Conservation (phyloP, 768 basidiomycete species). For the Crassisporium funariophilum region DNA sequence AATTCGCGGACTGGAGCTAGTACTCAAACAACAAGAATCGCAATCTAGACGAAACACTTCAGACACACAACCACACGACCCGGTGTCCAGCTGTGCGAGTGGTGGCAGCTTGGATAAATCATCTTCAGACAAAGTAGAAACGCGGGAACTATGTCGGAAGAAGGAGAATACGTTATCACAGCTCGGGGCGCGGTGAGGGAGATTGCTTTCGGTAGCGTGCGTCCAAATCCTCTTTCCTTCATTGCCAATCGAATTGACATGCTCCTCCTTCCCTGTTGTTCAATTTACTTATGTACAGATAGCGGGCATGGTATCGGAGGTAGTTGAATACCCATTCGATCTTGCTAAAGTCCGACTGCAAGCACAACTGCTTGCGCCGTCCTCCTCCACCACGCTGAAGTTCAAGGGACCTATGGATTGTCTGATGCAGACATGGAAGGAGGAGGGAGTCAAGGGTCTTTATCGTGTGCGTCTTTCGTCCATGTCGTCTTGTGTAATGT, state of each 20-base stretch:
- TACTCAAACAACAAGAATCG: no score
- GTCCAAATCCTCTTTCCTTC: no score
- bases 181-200: slow-evolving; percentile 43
- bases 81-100: no score
- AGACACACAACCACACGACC: no score
- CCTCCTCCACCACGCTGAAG: slow-evolving; percentile 43
- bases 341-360: slow-evolving; percentile 94
- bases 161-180: slow-evolving; percentile 14
- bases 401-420: slow-evolving; percentile 92
- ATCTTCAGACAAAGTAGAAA: no score
- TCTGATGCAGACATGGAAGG: slow-evolving; percentile 73
- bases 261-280: neutral
- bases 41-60: no score
- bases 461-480: slow-evolving; percentile 67
- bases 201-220: slow-evolving; percentile 58
- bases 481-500: neutral
- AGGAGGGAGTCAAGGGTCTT: slow-evolving; percentile 82
- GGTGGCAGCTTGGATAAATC: no score
- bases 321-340: slow-evolving; percentile 95
- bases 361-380: slow-evolving; percentile 77
- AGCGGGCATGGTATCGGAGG: slow-evolving; percentile 81
- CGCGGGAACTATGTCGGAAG: no score
- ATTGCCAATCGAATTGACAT: no score
- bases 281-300: slow-evolving; percentile 41
- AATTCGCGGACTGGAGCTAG: no score